Evolutionary conservation across 2,329 filamentous ascomycete species (phyloP), one percentile per base, ranked within the genome.

Genomic region (Trichophyton verrucosum): DNA sequence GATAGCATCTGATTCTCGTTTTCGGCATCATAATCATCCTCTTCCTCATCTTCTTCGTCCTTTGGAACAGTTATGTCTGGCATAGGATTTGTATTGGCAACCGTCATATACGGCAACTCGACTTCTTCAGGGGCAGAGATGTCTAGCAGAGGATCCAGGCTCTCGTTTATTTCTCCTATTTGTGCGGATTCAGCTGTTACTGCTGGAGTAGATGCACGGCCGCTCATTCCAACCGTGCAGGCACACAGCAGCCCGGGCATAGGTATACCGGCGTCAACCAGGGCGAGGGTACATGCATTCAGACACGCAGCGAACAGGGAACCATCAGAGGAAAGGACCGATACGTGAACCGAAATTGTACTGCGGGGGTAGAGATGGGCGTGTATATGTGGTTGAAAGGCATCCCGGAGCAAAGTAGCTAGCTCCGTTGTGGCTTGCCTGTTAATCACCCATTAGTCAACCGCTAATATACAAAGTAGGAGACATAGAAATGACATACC

Each of bases 181-280:
- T 57, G 61, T 13, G 61, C 60, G 3, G 62, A 58, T 49, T 42
- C 51, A 9, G 58, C 36, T 7, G 71, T 69, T 55, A 75, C 71
- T 9, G 69, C 70, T 4, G 74, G 73, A 3, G 73, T 76, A 27
- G 73, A 75, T 13, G 74, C 74, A 60, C 72, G 74, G 4, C 74
- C 74, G 13, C 86, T 76, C 70, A 76, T 88, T 3, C 91, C 94
- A 0, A 90, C 88, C 0, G 91, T 96, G 75, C 89, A 95, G 4
- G 91, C 90, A 22, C 86, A 85, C 2, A 97, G 82, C 71, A 96
- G 95, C 71, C 95, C 90, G 2, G 86, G 85, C 91, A 97, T 96
- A 24, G 94, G 94, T 20, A 99, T 87, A 59, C 94, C 94, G 0
- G 94, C 94, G 71, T 99, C 94, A 64, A 97, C 86, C 22, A 97